These are phyloP conservation scores for Linderina pennispora DNA, from an alignment of 192 early-diverging fungal genomes.

Conservation along the genomic window DNA sequence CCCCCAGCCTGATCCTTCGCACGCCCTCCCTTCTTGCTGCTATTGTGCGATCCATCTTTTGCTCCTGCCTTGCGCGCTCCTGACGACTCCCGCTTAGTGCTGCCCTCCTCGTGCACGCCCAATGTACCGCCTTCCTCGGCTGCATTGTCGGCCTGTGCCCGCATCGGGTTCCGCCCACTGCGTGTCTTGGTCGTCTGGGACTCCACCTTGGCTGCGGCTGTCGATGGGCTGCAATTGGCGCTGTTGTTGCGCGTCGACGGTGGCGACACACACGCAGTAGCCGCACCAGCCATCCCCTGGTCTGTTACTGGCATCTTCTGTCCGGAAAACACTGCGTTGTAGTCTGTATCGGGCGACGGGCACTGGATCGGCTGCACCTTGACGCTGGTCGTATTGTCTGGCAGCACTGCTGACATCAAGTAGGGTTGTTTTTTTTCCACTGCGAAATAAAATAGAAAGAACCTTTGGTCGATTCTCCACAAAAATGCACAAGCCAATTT, in stretches of 20 bases:
- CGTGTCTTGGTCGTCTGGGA: too few relatives aligned
- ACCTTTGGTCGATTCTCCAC: too few relatives aligned
- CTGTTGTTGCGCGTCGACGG: conserved; percentile 22
- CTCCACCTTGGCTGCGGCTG: neutral
- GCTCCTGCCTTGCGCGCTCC: too few relatives aligned
- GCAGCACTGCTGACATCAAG: neutral
- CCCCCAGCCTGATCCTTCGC: neutral
- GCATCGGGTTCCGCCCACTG: too few relatives aligned
- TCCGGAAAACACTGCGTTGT: neutral
- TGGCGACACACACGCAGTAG: conserved; percentile 13
- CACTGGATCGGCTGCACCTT: neutral
- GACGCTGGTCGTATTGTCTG: neutral
- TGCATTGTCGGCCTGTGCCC: too few relatives aligned
- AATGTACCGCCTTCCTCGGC: conserved; percentile 1
- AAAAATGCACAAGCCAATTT: too few relatives aligned
- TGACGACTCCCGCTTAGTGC: too few relatives aligned
- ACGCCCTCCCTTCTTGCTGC: too few relatives aligned
- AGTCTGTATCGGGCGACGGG: neutral
- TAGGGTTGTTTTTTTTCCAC: too few relatives aligned
- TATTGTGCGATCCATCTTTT: too few relatives aligned
- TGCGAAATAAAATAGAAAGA: too few relatives aligned
- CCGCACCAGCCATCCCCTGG: conserved; percentile 6
- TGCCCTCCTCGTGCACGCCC: too few relatives aligned
- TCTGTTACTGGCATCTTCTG: conserved; percentile 1
- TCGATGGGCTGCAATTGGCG: conserved; percentile 22